phyloP scores from a whole-genome alignment of 768 basidiomycete genomes.

The Gymnopilus junonius region DNA sequence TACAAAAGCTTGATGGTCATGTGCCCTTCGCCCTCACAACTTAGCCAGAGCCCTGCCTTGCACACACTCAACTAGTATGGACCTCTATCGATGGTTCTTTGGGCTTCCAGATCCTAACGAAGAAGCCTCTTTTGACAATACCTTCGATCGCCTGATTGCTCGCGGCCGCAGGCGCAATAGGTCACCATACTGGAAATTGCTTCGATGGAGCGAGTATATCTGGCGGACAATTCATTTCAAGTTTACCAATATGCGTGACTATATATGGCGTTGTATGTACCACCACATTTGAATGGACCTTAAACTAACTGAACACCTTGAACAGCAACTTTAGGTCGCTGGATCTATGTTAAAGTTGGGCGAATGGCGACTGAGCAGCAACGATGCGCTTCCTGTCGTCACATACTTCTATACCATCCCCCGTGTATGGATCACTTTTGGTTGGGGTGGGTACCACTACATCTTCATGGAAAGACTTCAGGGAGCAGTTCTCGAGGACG shows the following conservation, averaged over 20 bases:
- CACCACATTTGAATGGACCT: background rate
- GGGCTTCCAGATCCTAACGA: background rate
- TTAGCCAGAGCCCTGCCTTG: too few species aligned
- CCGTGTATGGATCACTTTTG: background rate
- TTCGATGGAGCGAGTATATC: background rate
- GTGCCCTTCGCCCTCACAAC: too few species aligned
- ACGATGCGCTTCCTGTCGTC: background rate
- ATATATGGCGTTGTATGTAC: background rate
- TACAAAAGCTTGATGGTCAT: too few species aligned
- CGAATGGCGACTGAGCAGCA: background rate
- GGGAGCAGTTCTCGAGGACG: background rate
- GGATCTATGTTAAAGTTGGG: background rate
- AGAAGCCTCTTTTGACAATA: background rate
- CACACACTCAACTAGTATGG: background rate
- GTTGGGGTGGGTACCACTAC: background rate
- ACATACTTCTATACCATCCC: background rate
- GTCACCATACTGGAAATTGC: background rate
- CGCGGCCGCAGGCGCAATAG: background rate
- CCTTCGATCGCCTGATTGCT: background rate
- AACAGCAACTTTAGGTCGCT: background rate
- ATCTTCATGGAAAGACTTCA: constrained; percentile 1
- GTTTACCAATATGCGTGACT: background rate
- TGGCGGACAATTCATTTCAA: background rate
- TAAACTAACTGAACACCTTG: background rate
- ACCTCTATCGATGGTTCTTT: background rate